phyloP scores from a whole-genome alignment of 257 asterid genomes.

The Striga asiatica region DNA sequence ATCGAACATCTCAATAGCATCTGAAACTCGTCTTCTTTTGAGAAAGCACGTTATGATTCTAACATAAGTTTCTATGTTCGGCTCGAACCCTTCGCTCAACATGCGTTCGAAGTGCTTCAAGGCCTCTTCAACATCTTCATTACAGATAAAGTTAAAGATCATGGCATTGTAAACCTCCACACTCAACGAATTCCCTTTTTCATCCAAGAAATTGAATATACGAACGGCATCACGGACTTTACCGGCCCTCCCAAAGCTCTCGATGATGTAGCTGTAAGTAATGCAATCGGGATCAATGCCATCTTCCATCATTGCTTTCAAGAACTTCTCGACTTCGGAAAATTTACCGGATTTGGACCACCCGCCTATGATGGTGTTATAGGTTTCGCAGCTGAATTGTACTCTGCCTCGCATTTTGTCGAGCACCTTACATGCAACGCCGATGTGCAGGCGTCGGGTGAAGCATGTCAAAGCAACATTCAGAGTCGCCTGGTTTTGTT shows the following conservation, averaged over 20 bases:
- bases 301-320: conserved; percentile 59
- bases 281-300: conserved; percentile 55
- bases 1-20: conserved; percentile 75
- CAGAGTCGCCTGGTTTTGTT: conserved; percentile 32
- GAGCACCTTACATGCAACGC: conserved; percentile 52
- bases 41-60: conserved; percentile 47
- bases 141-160: conserved; percentile 44
- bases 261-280: conserved; percentile 53
- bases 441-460: conserved; percentile 40
- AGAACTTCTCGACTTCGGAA: conserved; percentile 41
- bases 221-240: conserved; percentile 45
- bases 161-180: conserved; percentile 66
- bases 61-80: conserved; percentile 50
- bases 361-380: conserved; percentile 59
- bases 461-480: conserved; percentile 51
- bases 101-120: conserved; percentile 41
- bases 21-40: conserved; percentile 59
- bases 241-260: conserved; percentile 79
- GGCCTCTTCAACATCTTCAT: conserved; percentile 46
- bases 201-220: conserved; percentile 47
- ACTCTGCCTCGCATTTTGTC: conserved; percentile 46
- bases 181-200: conserved; percentile 26
- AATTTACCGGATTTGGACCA: conserved; percentile 70
- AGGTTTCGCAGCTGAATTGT: conserved; percentile 30
- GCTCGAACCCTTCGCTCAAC: conserved; percentile 34